These are phyloP conservation scores for Boletus sp. DNA, from an alignment of 768 basidiomycete species.

Conservation along the genomic window DNA sequence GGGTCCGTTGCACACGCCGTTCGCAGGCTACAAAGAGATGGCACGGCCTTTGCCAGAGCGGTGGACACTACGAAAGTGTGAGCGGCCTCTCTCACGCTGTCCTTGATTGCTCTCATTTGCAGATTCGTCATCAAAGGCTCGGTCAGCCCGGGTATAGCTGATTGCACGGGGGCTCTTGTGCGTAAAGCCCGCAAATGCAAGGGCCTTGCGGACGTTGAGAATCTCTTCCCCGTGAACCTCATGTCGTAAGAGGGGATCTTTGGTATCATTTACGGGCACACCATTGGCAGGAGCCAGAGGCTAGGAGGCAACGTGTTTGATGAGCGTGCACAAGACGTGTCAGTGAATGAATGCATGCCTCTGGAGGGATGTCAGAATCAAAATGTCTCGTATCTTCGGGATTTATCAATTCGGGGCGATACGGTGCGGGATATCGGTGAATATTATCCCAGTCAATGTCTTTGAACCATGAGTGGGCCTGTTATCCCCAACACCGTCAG, in stretches of 20 bases:
- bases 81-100: conserved; percentile 59
- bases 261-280: conserved; percentile 75
- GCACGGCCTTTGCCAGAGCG: conserved; percentile 72
- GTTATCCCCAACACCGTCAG: conserved; percentile 19
- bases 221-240: conserved; percentile 83
- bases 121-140: conserved; percentile 59
- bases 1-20: conserved; percentile 29
- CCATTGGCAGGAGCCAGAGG: conserved; percentile 89
- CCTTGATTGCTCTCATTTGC: conserved; percentile 49
- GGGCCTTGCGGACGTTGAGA: conserved; percentile 84
- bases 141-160: conserved; percentile 72
- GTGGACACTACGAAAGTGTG: conserved; percentile 57
- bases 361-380: conserved; percentile 88
- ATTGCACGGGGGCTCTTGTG: conserved; percentile 84
- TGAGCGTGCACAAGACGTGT: conserved; percentile 20
- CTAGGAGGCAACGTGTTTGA: conserved; percentile 43
- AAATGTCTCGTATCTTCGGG: conserved; percentile 94
- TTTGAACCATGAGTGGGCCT: conserved; percentile 88
- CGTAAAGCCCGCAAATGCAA: conserved; percentile 89
- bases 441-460: conserved; percentile 90
- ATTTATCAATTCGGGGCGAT: conserved; percentile 76
- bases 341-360: conserved; percentile 53
- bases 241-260: conserved; percentile 85
- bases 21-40: conserved; percentile 67
- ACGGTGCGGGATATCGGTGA: conserved; percentile 80